Evolutionary conservation across 345 rosid genomes (phyloP), one percentile per base, ranked within the genome.

Genomic region (Nephelium lappaceum): DNA sequence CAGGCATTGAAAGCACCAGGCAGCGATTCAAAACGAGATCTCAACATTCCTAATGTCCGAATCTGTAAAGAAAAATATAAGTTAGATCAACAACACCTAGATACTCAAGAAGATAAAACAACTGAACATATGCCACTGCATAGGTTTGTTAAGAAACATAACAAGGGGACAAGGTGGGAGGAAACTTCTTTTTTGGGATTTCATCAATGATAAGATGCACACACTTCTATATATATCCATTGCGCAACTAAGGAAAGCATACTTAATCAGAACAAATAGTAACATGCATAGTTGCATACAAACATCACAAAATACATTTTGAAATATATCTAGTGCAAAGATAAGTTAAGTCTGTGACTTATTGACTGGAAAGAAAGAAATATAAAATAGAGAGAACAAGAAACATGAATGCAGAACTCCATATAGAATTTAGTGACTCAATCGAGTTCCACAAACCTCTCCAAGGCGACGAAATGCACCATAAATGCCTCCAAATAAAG

Each of bases 391-490:
- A 73, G 53, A 73, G 39, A 36, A 23, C 8, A 1, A 6, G 76
- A 60, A 60, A 73, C 62, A 60, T 15, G 11, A 73, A 36, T 15
- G 67, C 45, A 62, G 58, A 55, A 36, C 21, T 45, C n/a, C 2
- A 79, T 63, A 71, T 16, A 62, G 77, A 36, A n/a, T 65, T 73
- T 24, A 31, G 36, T 24, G 16, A 63, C 41, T 19, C 61, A 60
- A 25, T 36, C 36, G 39, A 60, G 53, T 68, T 71, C 45, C 36
- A 71, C 87, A 75, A 70, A 97, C 99, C 98, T 97, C 99, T 86
- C 99, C 99, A 77, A 94, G 97, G 64, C 98, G 97, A 43, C 98
- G 95, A 86, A 97, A 97, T 69, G 98, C 99, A 81, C 99, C 99
- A 49, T 94, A 97, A 69, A 97, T 89, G 78, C 98, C 99, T 74